Evolutionary conservation across 257 asterid genomes (phyloP).

Genomic region (Nyctanthes arbortristis): DNA sequence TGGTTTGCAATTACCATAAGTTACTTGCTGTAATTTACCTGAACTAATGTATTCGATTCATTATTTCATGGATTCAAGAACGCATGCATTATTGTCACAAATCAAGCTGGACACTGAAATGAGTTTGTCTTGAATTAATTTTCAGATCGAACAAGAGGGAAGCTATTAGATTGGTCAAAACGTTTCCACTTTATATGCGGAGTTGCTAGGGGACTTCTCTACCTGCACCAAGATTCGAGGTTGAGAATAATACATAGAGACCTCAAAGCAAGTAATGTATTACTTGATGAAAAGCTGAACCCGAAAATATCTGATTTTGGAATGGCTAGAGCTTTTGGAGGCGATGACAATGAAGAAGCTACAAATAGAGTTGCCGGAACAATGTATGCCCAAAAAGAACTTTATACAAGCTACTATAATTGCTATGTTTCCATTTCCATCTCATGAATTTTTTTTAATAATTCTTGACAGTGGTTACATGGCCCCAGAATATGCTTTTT

Average conservation of each 20-base stretch:
- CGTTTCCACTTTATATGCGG: constrained; percentile 38
- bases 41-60: not conserved
- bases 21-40: not conserved
- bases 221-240: constrained; percentile 48
- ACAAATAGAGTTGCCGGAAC: constrained; percentile 35
- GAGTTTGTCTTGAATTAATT: constrained; percentile 13
- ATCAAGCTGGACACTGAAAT: not conserved
- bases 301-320: constrained; percentile 42
- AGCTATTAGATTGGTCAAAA: constrained; percentile 27
- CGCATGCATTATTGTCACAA: not conserved
- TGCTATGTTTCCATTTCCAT: not conserved
- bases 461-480: constrained; percentile 35
- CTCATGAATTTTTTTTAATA: not conserved
- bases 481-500: constrained; percentile 36
- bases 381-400: constrained; percentile 20
- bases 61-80: not conserved
- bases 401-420: not conserved
- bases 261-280: constrained; percentile 41
- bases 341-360: constrained; percentile 21
- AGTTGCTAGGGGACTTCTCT: constrained; percentile 37
- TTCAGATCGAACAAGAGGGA: constrained; percentile 27
- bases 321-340: constrained; percentile 34
- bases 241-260: constrained; percentile 40
- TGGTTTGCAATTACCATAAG: constrained; percentile 30
- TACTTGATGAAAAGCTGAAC: constrained; percentile 34